These are phyloP conservation scores for Eutrema heterophyllum DNA, from an alignment of 345 rosid genomes.

Conservation along the genomic window DNA sequence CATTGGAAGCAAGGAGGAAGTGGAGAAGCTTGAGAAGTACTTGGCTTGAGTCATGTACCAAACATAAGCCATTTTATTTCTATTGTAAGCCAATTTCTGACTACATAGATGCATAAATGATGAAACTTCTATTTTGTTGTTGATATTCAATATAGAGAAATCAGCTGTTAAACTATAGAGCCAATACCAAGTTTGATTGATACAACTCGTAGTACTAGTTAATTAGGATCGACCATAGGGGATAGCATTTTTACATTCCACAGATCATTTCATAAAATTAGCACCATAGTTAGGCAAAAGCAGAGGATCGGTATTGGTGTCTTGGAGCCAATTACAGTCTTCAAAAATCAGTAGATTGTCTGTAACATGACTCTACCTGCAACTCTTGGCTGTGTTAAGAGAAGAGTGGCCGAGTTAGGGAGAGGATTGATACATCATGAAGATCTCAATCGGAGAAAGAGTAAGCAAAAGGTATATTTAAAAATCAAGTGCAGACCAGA, in stretches of 20 bases:
- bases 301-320: neutral
- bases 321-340: slow-evolving; percentile 4
- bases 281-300: neutral
- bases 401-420: neutral
- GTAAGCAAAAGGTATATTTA: neutral
- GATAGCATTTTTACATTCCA: neutral
- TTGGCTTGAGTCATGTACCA: slow-evolving; percentile 52
- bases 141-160: slow-evolving; percentile 4
- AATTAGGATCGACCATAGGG: neutral
- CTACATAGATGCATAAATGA: slow-evolving; percentile 12
- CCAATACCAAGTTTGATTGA: neutral
- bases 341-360: slow-evolving; percentile 21
- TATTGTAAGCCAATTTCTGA: slow-evolving; percentile 20
- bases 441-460: neutral
- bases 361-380: neutral
- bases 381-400: slow-evolving; percentile 16
- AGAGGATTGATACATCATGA: neutral
- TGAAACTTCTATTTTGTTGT: slow-evolving; percentile 18
- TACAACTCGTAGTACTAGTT: neutral
- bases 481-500: neutral
- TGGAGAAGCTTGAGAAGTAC: slow-evolving; percentile 88
- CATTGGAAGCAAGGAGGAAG: slow-evolving; percentile 88
- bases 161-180: neutral
- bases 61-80: slow-evolving; percentile 7
- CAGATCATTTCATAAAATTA: neutral